Evolutionary conservation across 2,329 filamentous ascomycete genomes (phyloP), one percentile per base, ranked within the genome.

Genomic region (Zymoseptoria crescenta): DNA sequence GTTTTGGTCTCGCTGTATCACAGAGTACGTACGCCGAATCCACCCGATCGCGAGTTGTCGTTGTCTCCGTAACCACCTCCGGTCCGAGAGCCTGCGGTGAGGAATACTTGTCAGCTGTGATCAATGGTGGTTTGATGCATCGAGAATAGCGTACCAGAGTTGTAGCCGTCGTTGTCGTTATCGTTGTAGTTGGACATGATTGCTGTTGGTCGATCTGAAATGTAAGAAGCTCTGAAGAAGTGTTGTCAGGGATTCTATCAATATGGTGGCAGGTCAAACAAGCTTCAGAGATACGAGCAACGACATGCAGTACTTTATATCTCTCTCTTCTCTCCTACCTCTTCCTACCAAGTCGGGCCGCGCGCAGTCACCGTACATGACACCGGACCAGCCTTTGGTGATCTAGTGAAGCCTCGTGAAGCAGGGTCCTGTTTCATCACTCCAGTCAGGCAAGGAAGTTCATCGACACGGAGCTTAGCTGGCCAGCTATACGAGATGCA

Each of bases 141-240:
- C 9, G 51, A 52, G 10, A 52, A 28, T 28, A 28, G 30, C 58
- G 51, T 27, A 57, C 59, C 55, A 49, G 50, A 52, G 56, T 54
- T 56, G 41, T 53, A 52, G 51, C 58, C 58, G 55, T 60, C 59
- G 29, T 56, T 30, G 55, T 56, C 24, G 28, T 57, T 59, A 57
- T 55, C 35, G 21, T 27, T 19, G 55, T 59, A 55, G 55, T 57
- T 56, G 58, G 60, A 64, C 62, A 60, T 63, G 59, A 28, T 63
- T 28, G 16, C 49, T 10, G 30, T 58, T 24, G 51, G n/a, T 45
- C 48, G 13, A 55, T 20, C 50, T 59, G 13, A 51, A 19, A 13
- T 27, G 53, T 35, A n/a, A 41, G 16, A 28, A 21, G 21, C n/a
- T 49, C 20, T 28, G n/a, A 24, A 50, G 49, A 24, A 20, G 6